Conservation (phyloP, 2,329 filamentous ascomycete genomes). For the Talaromyces sp. region DNA sequence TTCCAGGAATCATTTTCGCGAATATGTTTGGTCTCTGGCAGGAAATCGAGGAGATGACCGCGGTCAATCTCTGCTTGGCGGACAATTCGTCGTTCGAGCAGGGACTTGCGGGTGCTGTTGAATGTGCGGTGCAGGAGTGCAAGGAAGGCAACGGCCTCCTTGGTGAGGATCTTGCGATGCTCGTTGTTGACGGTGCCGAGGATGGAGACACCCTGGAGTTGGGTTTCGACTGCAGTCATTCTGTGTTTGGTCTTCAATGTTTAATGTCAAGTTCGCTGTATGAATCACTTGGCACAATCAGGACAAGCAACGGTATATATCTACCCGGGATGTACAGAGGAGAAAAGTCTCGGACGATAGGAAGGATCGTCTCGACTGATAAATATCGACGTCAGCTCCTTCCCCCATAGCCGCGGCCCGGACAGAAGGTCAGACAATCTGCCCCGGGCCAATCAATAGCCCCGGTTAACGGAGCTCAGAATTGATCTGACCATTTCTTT, state of each 20-base stretch:
- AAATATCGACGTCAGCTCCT: conserved; percentile 13
- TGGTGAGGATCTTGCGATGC: conserved; percentile 87
- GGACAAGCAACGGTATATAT: background rate
- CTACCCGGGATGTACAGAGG: background rate
- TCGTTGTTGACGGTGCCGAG: conserved; percentile 73
- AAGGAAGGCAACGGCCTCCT: conserved; percentile 85
- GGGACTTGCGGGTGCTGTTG: conserved; percentile 79
- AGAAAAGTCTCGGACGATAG: conserved; percentile 7
- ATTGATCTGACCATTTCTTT: background rate
- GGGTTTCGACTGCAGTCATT: conserved; percentile 69
- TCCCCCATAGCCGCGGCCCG: conserved; percentile 16
- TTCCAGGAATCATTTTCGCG: conserved; percentile 93
- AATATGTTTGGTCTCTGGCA: conserved; percentile 92
- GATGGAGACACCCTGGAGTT: conserved; percentile 85
- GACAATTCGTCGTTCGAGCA: conserved; percentile 79
- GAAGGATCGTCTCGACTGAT: background rate
- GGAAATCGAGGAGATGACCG: conserved; percentile 84
- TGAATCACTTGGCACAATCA: no score
- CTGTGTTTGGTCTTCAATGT: background rate
- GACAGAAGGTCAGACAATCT: background rate
- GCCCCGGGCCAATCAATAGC: conserved; percentile 7
- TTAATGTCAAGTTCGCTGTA: no score
- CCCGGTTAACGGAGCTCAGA: background rate
- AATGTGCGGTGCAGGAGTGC: conserved; percentile 93
- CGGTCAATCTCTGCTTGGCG: conserved; percentile 93